These are phyloP conservation scores for Metschnikowia cubensis DNA, from an alignment of 805 yeast genomes.

Conservation along the genomic window DNA sequence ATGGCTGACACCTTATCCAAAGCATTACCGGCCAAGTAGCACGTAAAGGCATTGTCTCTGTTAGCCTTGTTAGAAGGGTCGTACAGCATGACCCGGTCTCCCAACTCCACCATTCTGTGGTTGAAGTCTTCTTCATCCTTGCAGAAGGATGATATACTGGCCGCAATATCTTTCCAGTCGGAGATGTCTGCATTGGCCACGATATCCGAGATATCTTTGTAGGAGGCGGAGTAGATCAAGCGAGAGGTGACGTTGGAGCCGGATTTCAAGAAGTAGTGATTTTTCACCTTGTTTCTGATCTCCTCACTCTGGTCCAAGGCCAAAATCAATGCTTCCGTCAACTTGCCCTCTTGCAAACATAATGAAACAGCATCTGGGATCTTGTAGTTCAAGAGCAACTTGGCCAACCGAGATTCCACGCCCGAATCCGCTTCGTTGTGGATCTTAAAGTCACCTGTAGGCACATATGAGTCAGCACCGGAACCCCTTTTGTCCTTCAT, in stretches of 20 bases:
- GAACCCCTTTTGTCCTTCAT: constrained; percentile 10
- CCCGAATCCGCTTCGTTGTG: constrained; percentile 33
- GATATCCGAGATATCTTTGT: constrained; percentile 57
- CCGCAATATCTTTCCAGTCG: constrained; percentile 83
- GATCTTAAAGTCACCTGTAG: constrained; percentile 52
- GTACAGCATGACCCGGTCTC: constrained; percentile 60
- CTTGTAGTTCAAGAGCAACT: constrained; percentile 56
- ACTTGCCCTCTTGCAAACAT: constrained; percentile 57
- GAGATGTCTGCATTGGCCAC: constrained; percentile 71
- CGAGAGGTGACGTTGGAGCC: constrained; percentile 62
- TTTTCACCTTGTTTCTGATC: constrained; percentile 63
- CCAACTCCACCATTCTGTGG: constrained; percentile 58
- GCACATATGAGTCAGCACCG: constrained; percentile 30
- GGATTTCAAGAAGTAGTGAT: constrained; percentile 62
- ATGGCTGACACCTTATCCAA: constrained; percentile 72
- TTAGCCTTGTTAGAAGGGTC: constrained; percentile 22
- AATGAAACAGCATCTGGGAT: constrained; percentile 61
- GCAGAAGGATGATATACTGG: constrained; percentile 50
- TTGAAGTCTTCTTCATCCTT: constrained; percentile 45
- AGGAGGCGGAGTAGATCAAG: constrained; percentile 61
- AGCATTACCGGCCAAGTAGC: constrained; percentile 78
- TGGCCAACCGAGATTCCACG: constrained; percentile 39
- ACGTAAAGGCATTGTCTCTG: constrained; percentile 71
- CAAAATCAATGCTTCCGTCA: constrained; percentile 77
- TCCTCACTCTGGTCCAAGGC: constrained; percentile 62